phyloP scores from a whole-genome alignment of 306 rosid genomes.

The Sicyos edulis region DNA sequence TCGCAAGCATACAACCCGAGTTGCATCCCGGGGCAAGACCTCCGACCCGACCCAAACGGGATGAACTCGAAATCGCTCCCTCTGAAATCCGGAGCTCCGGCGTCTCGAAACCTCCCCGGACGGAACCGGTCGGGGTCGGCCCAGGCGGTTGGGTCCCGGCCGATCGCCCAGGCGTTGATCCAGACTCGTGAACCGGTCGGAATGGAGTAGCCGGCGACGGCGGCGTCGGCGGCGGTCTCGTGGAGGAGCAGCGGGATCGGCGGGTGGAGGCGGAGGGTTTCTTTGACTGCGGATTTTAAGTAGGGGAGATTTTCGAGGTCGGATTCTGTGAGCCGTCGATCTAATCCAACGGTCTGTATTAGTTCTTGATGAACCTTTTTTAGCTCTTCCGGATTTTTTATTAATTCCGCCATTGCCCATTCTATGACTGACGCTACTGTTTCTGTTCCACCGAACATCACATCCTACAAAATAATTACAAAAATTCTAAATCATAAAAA shows the following conservation, averaged over 20 bases:
- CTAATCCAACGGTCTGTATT: slow-evolving; percentile 29
- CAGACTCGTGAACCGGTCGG: slow-evolving; percentile 35
- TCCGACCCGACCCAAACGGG: slow-evolving; percentile 52
- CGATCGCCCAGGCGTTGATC: slow-evolving; percentile 52
- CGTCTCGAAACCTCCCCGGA: slow-evolving; percentile 38
- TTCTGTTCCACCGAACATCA: slow-evolving; percentile 60
- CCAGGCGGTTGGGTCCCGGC: slow-evolving; percentile 35
- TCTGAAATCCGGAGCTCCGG: slow-evolving; percentile 36
- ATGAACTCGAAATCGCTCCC: slow-evolving; percentile 46
- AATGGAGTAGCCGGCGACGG: slow-evolving; percentile 31
- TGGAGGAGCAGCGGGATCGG: slow-evolving; percentile 55
- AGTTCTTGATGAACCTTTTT: slow-evolving; percentile 39
- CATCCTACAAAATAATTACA: slow-evolving; percentile 26
- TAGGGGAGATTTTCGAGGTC: slow-evolving; percentile 34
- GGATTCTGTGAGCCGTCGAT: slow-evolving; percentile 28
- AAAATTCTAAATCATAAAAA: neutral
- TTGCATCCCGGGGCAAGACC: slow-evolving; percentile 53
- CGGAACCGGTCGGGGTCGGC: slow-evolving; percentile 35
- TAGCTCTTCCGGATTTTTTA: slow-evolving; percentile 38
- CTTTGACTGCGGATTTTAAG: slow-evolving; percentile 39
- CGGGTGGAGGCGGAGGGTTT: slow-evolving; percentile 51
- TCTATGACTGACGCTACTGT: slow-evolving; percentile 51
- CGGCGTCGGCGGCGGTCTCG: slow-evolving; percentile 32
- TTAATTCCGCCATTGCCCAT: slow-evolving; percentile 47
- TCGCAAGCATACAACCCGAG: slow-evolving; percentile 47